Conservation (phyloP, 805 yeast genomes). For the Danielozyma ontarioensis region DNA sequence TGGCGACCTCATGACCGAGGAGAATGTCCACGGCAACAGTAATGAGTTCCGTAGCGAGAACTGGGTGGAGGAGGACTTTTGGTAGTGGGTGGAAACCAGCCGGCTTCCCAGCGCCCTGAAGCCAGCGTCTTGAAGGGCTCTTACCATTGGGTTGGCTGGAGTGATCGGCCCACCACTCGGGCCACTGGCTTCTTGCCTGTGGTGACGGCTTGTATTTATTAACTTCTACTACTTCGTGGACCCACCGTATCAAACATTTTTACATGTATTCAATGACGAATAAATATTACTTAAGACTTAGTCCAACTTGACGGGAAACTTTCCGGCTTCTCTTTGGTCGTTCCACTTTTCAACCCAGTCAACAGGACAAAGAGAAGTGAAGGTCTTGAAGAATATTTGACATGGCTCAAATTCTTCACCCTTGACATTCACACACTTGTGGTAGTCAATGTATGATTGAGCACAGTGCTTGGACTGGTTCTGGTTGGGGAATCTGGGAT, state of each 20-base stretch:
- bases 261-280: neutral
- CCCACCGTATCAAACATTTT: neutral
- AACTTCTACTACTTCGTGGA: too few relatives aligned
- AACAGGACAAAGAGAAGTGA: conserved; percentile 77
- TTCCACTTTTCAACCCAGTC: conserved; percentile 88
- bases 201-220: too few relatives aligned
- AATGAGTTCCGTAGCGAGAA: conserved; percentile 47
- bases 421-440: conserved; percentile 92
- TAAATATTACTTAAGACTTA: neutral
- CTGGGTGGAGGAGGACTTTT: conserved; percentile 53
- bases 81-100: too few relatives aligned
- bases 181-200: too few relatives aligned
- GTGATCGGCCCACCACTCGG: too few relatives aligned
- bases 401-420: conserved; percentile 99
- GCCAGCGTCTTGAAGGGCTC: too few relatives aligned
- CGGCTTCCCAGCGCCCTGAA: too few relatives aligned
- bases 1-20: conserved; percentile 46
- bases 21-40: conserved; percentile 36
- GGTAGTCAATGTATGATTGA: conserved; percentile 96
- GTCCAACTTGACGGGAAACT: conserved; percentile 37
- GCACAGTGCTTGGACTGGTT: conserved; percentile 99
- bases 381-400: conserved; percentile 88
- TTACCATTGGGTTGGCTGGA: too few relatives aligned
- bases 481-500: conserved; percentile 70
- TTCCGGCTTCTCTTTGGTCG: conserved; percentile 65